Conservation (phyloP, 1,139 yeast species). For the Magnusiomyces suaveolens region DNA sequence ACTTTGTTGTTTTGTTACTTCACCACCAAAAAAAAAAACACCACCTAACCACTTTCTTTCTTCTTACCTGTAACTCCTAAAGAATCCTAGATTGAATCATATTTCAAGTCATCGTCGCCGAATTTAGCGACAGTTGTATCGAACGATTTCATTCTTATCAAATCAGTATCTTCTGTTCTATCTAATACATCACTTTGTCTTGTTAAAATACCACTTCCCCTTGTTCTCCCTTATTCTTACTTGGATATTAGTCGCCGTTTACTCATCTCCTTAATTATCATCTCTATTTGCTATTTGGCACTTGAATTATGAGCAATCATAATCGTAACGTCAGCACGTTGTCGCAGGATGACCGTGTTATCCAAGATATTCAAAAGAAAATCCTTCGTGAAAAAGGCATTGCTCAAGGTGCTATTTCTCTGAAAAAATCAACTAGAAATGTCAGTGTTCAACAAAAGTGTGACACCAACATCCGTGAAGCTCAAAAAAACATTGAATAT, state of each 20-base stretch:
- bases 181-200: too few species aligned
- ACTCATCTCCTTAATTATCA: too few species aligned
- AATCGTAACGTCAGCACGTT: slow-evolving; percentile 10
- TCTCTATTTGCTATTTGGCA: too few species aligned
- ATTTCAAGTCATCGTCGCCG: too few species aligned
- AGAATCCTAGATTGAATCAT: too few species aligned
- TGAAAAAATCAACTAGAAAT: slow-evolving; percentile 70
- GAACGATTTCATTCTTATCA: too few species aligned
- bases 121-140: too few species aligned
- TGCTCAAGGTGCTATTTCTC: slow-evolving; percentile 74
- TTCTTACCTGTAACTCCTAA: too few species aligned
- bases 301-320: slow-evolving; percentile 5
- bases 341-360: slow-evolving; percentile 23
- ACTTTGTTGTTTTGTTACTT: not conserved
- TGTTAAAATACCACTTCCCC: too few species aligned
- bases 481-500: slow-evolving; percentile 83
- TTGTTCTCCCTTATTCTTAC: too few species aligned
- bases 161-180: too few species aligned
- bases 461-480: slow-evolving; percentile 82
- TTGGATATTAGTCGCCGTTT: too few species aligned
- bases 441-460: slow-evolving; percentile 81
- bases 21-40: not conserved
- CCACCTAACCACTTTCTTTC: not conserved
- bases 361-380: slow-evolving; percentile 64
- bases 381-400: slow-evolving; percentile 82